A percentile compares a stretch with the other conserved stretches of the same genome.
These are phyloP conservation scores for Lactarius vividus DNA, from an alignment of 768 basidiomycete genomes.

Conservation along the genomic window DNA sequence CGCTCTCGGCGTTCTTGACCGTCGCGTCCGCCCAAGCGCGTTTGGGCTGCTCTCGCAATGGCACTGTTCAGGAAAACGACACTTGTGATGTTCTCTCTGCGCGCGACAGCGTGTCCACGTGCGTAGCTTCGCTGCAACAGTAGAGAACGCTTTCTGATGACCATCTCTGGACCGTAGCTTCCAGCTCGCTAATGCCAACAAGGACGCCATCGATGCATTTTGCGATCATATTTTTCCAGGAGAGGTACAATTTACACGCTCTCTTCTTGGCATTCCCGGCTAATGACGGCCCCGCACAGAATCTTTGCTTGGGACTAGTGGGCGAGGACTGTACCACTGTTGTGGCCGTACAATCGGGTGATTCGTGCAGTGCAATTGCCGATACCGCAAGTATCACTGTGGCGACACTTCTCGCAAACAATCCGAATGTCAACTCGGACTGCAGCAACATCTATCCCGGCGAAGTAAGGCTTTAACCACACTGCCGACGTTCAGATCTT, in stretches of 20 bases:
- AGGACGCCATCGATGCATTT: slow-evolving; percentile 44
- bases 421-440: slow-evolving; percentile 60
- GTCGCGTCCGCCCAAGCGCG: slow-evolving; percentile 2
- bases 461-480: slow-evolving; percentile 49
- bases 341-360: slow-evolving; percentile 46
- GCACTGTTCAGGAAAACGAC: slow-evolving; percentile 50
- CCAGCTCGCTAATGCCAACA: slow-evolving; percentile 57
- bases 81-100: slow-evolving; percentile 56
- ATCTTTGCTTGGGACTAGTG: slow-evolving; percentile 53
- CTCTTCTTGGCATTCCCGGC: not conserved
- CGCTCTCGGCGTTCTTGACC: slow-evolving; percentile 6
- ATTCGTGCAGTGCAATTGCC: slow-evolving; percentile 50
- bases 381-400: slow-evolving; percentile 38
- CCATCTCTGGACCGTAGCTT: slow-evolving; percentile 37
- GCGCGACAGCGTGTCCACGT: slow-evolving; percentile 48
- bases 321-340: slow-evolving; percentile 58
- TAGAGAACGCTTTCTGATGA: not conserved
- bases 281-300: not conserved
- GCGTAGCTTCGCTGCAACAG: slow-evolving; percentile 7
- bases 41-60: slow-evolving; percentile 47
- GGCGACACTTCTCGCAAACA: slow-evolving; percentile 58
- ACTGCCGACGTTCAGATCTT: not conserved
- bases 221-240: slow-evolving; percentile 59
- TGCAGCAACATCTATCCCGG: slow-evolving; percentile 71
- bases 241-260: slow-evolving; percentile 36